These are phyloP conservation scores for Ceratocystis alfenasii DNA, from an alignment of 2,329 filamentous ascomycete species.

Conservation along the genomic window DNA sequence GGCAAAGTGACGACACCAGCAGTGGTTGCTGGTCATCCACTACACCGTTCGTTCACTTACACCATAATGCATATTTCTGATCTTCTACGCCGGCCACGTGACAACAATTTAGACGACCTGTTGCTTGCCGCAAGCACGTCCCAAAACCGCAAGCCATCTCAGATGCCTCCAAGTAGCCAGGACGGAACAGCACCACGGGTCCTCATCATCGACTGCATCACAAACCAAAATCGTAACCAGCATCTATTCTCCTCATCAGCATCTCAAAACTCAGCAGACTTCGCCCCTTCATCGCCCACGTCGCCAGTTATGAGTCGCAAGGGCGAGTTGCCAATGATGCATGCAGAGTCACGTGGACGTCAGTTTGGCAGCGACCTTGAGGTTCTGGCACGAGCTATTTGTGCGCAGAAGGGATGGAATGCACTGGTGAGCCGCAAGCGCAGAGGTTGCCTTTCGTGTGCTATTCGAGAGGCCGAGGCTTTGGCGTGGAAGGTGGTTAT, in stretches of 20 bases:
- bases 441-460: constrained; percentile 60
- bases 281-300: constrained; percentile 26
- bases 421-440: constrained; percentile 56
- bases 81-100: constrained; percentile 36
- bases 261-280: not conserved
- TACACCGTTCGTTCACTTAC: constrained; percentile 53
- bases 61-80: constrained; percentile 47
- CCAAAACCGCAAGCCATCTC: constrained; percentile 27
- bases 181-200: constrained; percentile 33
- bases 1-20: constrained; percentile 35
- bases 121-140: constrained; percentile 29
- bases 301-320: constrained; percentile 21
- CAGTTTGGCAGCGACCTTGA: constrained; percentile 55
- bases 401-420: constrained; percentile 62
- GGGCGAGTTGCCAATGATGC: constrained; percentile 38
- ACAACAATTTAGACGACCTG: constrained; percentile 38
- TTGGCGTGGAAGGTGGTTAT: constrained; percentile 58
- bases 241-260: constrained; percentile 24
- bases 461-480: constrained; percentile 61
- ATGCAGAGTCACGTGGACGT: constrained; percentile 43
- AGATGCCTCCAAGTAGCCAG: constrained; percentile 26
- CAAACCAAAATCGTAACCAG: constrained; percentile 36
- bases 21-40: constrained; percentile 46
- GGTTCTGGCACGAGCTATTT: constrained; percentile 58
- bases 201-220: constrained; percentile 53